Percentiles rank a stretch among this genome's conserved stretches.
Conservation (phyloP, 2,329 filamentous ascomycete genomes). For the Dichotomopilus funicola region DNA sequence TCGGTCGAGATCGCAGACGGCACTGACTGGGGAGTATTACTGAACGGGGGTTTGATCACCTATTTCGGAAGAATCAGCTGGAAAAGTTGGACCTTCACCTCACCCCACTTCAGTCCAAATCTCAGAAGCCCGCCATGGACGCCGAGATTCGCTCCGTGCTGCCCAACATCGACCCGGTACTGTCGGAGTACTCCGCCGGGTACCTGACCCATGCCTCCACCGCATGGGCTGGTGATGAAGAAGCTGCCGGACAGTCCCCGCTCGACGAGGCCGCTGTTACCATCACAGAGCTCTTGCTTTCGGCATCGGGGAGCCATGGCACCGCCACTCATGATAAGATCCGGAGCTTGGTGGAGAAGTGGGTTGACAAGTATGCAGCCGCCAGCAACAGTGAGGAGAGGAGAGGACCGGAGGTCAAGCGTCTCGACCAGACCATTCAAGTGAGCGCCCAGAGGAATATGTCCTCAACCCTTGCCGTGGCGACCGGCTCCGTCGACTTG, state of each 20-base stretch:
- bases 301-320: slow-evolving; percentile 80
- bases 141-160: slow-evolving; percentile 77
- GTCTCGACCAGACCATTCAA: slow-evolving; percentile 90
- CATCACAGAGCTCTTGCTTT: slow-evolving; percentile 83
- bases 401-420: slow-evolving; percentile 69
- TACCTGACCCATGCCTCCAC: slow-evolving; percentile 92
- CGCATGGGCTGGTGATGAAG: slow-evolving; percentile 66
- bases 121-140: slow-evolving; percentile 57
- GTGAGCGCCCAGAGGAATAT: slow-evolving; percentile 92
- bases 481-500: slow-evolving; percentile 78
- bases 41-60: not conserved
- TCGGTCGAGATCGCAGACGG: not conserved
- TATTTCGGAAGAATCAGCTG: not conserved
- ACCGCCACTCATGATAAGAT: slow-evolving; percentile 68
- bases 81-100: too few relatives aligned
- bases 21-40: not conserved
- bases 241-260: slow-evolving; percentile 63
- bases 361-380: slow-evolving; percentile 74
- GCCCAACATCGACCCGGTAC: slow-evolving; percentile 78
- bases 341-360: slow-evolving; percentile 78
- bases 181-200: slow-evolving; percentile 89
- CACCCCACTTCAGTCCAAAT: not conserved
- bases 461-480: slow-evolving; percentile 86
- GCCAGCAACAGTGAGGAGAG: slow-evolving; percentile 60
- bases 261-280: slow-evolving; percentile 76